Conservation (phyloP, 2,329 filamentous ascomycete species). For the Talaromyces sp. region DNA sequence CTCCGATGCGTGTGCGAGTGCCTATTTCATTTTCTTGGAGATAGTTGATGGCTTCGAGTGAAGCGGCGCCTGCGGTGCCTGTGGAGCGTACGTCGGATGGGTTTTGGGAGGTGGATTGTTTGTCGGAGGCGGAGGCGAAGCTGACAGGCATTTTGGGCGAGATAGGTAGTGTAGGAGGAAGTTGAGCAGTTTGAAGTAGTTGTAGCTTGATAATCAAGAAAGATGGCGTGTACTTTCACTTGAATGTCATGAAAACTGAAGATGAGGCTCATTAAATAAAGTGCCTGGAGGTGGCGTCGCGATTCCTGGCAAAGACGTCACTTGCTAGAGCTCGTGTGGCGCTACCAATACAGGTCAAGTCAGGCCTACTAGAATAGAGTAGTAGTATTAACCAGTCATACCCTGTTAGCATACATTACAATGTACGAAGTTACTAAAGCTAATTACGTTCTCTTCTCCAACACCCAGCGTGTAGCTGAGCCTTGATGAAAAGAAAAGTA, state of each 20-base stretch:
- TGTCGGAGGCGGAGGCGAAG: conserved; percentile 2
- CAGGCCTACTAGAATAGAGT: no score
- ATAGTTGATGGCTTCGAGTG: conserved; percentile 18
- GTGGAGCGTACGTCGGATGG: conserved; percentile 14
- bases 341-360: no score
- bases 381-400: no score
- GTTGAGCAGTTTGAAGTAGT: conserved; percentile 6
- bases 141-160: conserved; percentile 14
- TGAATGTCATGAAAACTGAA: no score
- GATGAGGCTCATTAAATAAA: background rate
- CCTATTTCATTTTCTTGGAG: conserved; percentile 12
- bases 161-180: conserved; percentile 3
- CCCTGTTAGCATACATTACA: background rate
- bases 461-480: conserved; percentile 32
- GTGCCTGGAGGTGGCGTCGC: conserved; percentile 1
- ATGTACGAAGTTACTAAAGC: background rate
- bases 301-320: conserved; percentile 9
- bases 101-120: conserved; percentile 12
- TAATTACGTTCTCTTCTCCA: conserved; percentile 31
- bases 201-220: background rate
- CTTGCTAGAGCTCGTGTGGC: no score
- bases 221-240: background rate
- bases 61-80: conserved; percentile 22
- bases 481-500: conserved; percentile 42
- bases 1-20: conserved; percentile 20